Base-by-base conservation (phyloP, 768 basidiomycete genomes). In the Inosperma sp. region DNA sequence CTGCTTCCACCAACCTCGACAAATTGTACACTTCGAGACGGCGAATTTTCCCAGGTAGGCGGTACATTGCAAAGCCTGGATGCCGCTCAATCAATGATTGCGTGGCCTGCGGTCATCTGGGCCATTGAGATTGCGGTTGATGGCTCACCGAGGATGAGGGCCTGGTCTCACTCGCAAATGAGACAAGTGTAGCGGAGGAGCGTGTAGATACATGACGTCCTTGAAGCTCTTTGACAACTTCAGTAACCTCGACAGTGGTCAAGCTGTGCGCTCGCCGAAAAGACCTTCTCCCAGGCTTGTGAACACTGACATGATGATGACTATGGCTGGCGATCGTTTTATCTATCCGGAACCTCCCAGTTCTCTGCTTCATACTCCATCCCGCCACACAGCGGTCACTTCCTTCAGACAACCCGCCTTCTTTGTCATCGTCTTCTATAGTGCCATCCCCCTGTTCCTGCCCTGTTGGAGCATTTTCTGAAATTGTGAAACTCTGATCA, bases 381-480 rank as follows among this genome's bases (percentile, higher is more conserved):
- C n/a, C n/a, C n/a, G n/a, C 46, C 10, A 49, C 47, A 5, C 34
- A 39, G 33, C 57, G 55, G 35, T 59, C 66, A 49, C 73, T 76
- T 19, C 62, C 67, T 41, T 88, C 86, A 5, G 83, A 86, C 14
- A 74, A 73, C 84, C 83, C 86, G 2, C 73, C 81, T 52, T 79
- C 84, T 1, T 84, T 82, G 14, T 80, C 80, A 4, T 75, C 79
- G 3, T 76, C 72, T 6, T 57, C 44, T 22, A 56, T 46, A 21
- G 50, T 46, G 34, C 53, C 49, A 54, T 59, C n/a, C n/a, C n/a
- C n/a, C n/a, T n/a, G n/a, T 40, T 29, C 48, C 34, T 43, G 41
- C 21, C 25, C 45, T 31, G 21, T 56, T 41, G 21, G 5, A 5
- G 19, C 59, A 36, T 36, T 54, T 37, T n/a, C 55, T 56, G 4